Evolutionary conservation across 139 green algal species (phyloP), one percentile per base, ranked within the genome.

Genomic region (Auxenochlorella protothecoides): DNA sequence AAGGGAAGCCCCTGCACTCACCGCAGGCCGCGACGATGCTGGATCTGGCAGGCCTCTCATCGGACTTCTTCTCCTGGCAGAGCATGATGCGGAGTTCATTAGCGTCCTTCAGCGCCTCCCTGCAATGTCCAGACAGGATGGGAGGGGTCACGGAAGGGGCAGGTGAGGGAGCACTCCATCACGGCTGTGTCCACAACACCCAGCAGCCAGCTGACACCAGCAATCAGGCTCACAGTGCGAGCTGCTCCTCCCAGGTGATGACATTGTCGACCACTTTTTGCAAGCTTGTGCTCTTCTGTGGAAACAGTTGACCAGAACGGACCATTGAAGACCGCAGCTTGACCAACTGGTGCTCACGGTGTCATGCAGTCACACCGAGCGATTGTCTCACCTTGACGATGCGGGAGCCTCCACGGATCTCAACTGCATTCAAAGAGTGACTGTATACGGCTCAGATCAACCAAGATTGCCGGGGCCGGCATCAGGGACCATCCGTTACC

Each of bases 81-180:
- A 97, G 82, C 80, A 97, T 91, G 27, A 97, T 79, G 53, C 91
- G 86, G 71, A 97, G 79, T 80, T 97, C 91, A 10, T 72, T 85
- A 5, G 89, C 81, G 9, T 81, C 85, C 59, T 96, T 88, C 27
- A 91, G 76, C 66, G 93, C 76, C 76, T 96, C 90, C 53, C 89
- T 95, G 77, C 64, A 68, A 53, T 52, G 14, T 52, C 9, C 57
- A 44, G 27, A 55, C n/a, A 63, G 44, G 71, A 2, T 12, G 27
- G 62, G 69, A 65, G 10, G 59, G 65, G 59, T 68, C 12, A 15
- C 12, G 55, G 70, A 8, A 5, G 52, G 14, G 27, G 70, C 8
- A 27, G 4, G 15, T 6, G 52, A 12, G 63, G 53, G 51, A 74
- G 62, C 3, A 4, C 57, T 9, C 57, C 57, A 62, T 62, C 57